These are phyloP conservation scores for Giardia muris DNA, from an alignment of 208 protist genomes.

Conservation along the genomic window DNA sequence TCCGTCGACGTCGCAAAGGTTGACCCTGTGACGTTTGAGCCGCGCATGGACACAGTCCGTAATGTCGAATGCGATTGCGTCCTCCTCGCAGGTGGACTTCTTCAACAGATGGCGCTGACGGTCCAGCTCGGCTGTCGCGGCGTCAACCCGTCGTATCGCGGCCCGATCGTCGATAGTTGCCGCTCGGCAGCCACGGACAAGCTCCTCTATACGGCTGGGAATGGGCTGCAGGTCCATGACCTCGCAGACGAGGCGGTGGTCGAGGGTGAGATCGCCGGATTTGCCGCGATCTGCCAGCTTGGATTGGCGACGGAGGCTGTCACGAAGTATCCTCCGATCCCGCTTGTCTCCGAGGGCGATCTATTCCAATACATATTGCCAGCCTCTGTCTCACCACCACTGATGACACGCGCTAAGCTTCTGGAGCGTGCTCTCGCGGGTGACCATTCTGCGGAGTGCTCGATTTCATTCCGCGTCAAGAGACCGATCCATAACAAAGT, in stretches of 20 bases:
- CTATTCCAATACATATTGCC: too few species aligned
- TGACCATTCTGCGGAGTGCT: too few species aligned
- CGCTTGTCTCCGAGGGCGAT: too few species aligned
- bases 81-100: conserved; percentile 28
- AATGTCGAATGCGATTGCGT: conserved; percentile 35
- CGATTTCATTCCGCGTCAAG: too few species aligned
- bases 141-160: conserved; percentile 15
- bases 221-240: conserved; percentile 30
- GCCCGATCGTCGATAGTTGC: conserved; percentile 11
- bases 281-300: too few species aligned
- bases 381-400: too few species aligned
- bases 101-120: conserved; percentile 23
- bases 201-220: conserved; percentile 26
- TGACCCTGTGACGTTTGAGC: conserved; percentile 27
- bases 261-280: conserved; percentile 32
- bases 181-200: background rate
- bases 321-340: too few species aligned
- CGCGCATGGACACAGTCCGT: background rate
- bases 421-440: too few species aligned
- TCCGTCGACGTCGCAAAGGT: conserved; percentile 17
- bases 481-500: too few species aligned
- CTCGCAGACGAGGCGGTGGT: conserved; percentile 26
- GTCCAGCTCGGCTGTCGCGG: background rate
- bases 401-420: too few species aligned
- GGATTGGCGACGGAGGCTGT: too few species aligned